phyloP scores from a whole-genome alignment of 768 basidiomycete genomes.

The Mycena vulgaris region DNA sequence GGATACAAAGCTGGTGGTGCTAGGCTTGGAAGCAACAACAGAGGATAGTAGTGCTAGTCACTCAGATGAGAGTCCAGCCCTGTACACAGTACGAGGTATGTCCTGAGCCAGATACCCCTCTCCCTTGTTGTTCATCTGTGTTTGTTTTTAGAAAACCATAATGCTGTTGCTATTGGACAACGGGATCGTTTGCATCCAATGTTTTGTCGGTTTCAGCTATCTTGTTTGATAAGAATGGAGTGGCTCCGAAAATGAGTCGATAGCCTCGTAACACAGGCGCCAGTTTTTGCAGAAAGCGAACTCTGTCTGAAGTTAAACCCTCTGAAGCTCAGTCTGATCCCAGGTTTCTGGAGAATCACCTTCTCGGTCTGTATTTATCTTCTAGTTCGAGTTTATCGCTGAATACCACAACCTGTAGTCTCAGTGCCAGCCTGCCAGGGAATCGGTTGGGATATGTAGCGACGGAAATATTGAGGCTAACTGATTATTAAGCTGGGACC shows the following conservation, averaged over 20 bases:
- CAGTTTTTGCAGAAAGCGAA: too few relatives aligned
- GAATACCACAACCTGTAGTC: background rate
- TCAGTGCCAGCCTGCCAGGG: too few relatives aligned
- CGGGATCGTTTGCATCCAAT: background rate
- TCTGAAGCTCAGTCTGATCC: too few relatives aligned
- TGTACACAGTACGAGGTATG: background rate
- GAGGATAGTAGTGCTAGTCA: background rate
- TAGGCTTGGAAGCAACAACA: background rate
- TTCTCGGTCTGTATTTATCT: background rate
- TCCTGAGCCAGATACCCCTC: background rate
- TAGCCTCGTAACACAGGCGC: too few relatives aligned
- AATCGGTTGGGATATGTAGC: too few relatives aligned
- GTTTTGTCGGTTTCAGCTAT: background rate
- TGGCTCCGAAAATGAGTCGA: too few relatives aligned
- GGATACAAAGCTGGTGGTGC: background rate
- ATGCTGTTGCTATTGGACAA: background rate
- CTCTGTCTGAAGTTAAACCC: too few relatives aligned
- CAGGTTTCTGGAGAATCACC: background rate
- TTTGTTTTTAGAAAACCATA: background rate
- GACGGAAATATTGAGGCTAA: too few relatives aligned
- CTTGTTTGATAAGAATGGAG: too few relatives aligned
- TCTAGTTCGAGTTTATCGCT: background rate
- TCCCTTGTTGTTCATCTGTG: background rate
- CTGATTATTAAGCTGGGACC: too few relatives aligned
- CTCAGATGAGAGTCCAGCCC: background rate